A percentile compares a stretch with the other conserved stretches of the same genome.
Conservation (phyloP, 2,329 filamentous ascomycete species). For the Penicillium sp. region DNA sequence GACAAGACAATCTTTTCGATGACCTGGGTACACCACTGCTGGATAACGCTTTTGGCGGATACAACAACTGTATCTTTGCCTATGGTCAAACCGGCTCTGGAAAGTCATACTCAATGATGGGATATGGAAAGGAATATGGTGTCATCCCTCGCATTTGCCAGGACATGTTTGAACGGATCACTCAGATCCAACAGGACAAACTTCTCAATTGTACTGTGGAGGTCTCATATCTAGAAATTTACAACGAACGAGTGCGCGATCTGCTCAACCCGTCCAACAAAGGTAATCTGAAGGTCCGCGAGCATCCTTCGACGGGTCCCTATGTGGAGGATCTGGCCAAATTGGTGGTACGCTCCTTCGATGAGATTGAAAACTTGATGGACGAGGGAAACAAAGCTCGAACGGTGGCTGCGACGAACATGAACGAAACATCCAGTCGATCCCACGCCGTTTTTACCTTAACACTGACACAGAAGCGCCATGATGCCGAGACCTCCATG, state of each 20-base stretch:
- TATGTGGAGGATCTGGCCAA: constrained; percentile 98
- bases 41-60: constrained; percentile 97
- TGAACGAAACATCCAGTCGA: constrained; percentile 99
- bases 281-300: constrained; percentile 93
- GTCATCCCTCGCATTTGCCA: constrained; percentile 97
- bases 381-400: constrained; percentile 98
- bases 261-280: constrained; percentile 93
- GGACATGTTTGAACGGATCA: constrained; percentile 93
- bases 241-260: constrained; percentile 96
- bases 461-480: constrained; percentile 90
- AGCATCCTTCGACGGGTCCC: constrained; percentile 94
- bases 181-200: constrained; percentile 68
- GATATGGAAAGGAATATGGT: constrained; percentile 91
- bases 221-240: constrained; percentile 98
- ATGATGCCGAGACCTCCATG: constrained; percentile 92
- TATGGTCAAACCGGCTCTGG: constrained; percentile 98
- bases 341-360: constrained; percentile 86
- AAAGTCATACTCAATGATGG: constrained; percentile 99
- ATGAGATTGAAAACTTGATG: constrained; percentile 97
- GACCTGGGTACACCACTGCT: constrained; percentile 87
- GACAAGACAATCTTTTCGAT: constrained; percentile 83
- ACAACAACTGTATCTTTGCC: constrained; percentile 99
- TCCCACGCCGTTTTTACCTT: constrained; percentile 98
- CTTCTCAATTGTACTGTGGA: constrained; percentile 88
- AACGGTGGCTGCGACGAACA: constrained; percentile 97